Conservation (phyloP, 2,329 filamentous ascomycete species). For the Rhinocladiella similis region DNA sequence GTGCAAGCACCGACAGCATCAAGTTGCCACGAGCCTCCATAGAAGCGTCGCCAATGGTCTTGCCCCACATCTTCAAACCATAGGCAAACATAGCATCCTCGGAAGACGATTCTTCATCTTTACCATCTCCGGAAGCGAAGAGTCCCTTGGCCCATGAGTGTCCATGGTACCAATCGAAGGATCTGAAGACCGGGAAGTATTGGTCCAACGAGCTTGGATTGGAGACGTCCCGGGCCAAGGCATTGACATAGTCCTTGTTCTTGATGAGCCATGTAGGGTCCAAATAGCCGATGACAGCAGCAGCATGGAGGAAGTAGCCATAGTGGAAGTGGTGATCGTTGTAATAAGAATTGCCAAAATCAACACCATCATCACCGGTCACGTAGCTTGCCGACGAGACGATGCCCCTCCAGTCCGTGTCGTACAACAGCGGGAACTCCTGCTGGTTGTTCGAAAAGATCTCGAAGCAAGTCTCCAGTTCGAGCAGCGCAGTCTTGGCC, state of each 20-base stretch:
- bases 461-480: slow-evolving; percentile 66
- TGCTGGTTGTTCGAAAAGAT: slow-evolving; percentile 69
- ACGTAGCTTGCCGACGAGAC: slow-evolving; percentile 74
- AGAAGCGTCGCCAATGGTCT: slow-evolving; percentile 69
- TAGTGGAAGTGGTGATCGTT: slow-evolving; percentile 65
- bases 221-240: slow-evolving; percentile 77
- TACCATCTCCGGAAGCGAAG: slow-evolving; percentile 55
- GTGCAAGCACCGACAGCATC: slow-evolving; percentile 75
- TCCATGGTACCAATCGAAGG: slow-evolving; percentile 92
- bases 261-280: slow-evolving; percentile 71
- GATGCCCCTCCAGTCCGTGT: slow-evolving; percentile 71
- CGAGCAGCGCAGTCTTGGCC: slow-evolving; percentile 58
- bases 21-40: slow-evolving; percentile 83
- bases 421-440: slow-evolving; percentile 59
- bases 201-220: slow-evolving; percentile 72
- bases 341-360: slow-evolving; percentile 88
- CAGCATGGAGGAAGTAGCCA: slow-evolving; percentile 86
- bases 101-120: slow-evolving; percentile 73
- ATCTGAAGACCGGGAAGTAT: slow-evolving; percentile 77
- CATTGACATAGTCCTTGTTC: slow-evolving; percentile 80
- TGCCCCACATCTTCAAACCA: slow-evolving; percentile 92
- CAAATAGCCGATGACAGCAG: slow-evolving; percentile 77
- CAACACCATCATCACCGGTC: slow-evolving; percentile 67
- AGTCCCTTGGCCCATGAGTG: slow-evolving; percentile 82
- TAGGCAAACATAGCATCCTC: slow-evolving; percentile 89